phyloP scores from a whole-genome alignment of 148 eudicot genomes.

The Nepenthes mirabilis region DNA sequence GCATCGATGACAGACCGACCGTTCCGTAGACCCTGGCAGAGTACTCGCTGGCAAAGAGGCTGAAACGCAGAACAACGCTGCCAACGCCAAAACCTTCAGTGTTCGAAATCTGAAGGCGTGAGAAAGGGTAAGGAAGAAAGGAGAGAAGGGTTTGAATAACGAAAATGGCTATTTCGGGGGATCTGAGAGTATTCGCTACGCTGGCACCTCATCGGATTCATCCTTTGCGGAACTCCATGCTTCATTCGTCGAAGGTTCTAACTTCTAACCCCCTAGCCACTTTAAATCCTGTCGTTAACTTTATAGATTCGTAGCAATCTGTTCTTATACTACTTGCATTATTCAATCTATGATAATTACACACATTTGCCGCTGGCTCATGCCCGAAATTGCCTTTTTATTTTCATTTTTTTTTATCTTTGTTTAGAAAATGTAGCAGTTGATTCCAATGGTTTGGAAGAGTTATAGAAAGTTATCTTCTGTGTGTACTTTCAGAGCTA shows the following conservation, averaged over 20 bases:
- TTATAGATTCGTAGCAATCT: neutral
- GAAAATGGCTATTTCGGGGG: slow-evolving; percentile 68
- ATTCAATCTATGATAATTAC: neutral
- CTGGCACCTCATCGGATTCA: slow-evolving; percentile 30
- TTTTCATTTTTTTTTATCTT: neutral
- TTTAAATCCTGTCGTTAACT: neutral
- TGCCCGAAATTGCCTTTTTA: neutral
- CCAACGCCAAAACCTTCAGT: no score
- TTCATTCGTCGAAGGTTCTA: slow-evolving; percentile 48
- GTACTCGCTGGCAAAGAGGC: no score
- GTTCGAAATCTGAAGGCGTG: neutral
- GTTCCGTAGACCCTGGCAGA: no score
- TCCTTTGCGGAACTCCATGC: slow-evolving; percentile 26
- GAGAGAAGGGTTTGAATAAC: neutral
- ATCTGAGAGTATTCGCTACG: slow-evolving; percentile 62
- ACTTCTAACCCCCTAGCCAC: neutral
- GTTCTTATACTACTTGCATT: no score
- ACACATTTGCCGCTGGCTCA: neutral
- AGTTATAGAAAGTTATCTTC: neutral
- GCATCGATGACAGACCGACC: no score
- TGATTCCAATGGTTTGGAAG: neutral
- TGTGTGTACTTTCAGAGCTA: neutral
- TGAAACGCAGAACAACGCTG: no score
- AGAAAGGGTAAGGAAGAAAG: neutral
- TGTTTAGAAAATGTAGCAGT: neutral